Base-by-base conservation (phyloP, 805 yeast genomes). In the Huiozyma sinensis region DNA sequence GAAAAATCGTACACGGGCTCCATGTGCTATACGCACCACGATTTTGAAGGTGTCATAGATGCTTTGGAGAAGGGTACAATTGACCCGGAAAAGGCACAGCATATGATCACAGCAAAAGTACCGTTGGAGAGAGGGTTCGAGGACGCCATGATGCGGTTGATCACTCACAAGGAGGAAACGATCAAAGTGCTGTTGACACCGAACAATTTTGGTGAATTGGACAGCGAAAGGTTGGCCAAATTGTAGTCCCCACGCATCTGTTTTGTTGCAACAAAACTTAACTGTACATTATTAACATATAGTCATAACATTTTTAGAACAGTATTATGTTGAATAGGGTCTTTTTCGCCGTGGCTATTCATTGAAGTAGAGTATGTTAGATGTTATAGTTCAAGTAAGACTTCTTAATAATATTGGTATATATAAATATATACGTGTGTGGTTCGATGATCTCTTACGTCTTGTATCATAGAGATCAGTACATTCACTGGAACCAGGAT, bases 1-100 rank as follows among this genome's bases (percentile, higher is more conserved):
- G 85, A 79, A 57, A 78, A 76, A 54, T 57, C 58, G 36, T 66
- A 74, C 31, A 70, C 76, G 32, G 85, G 84, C 2, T 76, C 83
- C 1, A 76, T 79, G 72, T 76, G 83, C 50, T 79, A 79, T 55
- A 73, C 75, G 4, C 65, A 69, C 35, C 65, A 64, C 44, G 86
- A 79, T 58, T 79, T 79, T 49, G 74, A 69, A 55, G 76, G 72
- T 40, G 84, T 79, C 3, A 66, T 78, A 28, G 63, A 60, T 1
- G 80, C 82, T 11, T 61, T 79, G 43, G 69, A 66, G 6, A 51
- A 60, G 3, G 77, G 79, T 7, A 49, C 54, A 36, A 74, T 79
- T 42, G 66, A 63, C 41, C 50, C 69, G 4, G 71, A 70, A 27
- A 67, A 65, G 39, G 71, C 75, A 7, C 65, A 58, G 49, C 55